Conservation (phyloP, 305 asterid genomes). For the Solanum hybrid region DNA sequence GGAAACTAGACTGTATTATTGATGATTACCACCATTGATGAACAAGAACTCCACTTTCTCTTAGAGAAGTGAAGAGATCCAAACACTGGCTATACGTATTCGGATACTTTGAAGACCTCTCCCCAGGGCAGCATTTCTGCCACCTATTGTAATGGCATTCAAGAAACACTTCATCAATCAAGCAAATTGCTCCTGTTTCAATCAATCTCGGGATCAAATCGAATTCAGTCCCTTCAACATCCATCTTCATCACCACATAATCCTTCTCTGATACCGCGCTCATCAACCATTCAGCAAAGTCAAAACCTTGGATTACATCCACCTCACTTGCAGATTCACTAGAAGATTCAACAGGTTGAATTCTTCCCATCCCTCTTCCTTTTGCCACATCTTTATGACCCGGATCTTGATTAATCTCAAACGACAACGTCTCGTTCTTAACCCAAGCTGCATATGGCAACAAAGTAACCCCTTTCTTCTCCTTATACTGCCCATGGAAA, state of each 20-base stretch:
- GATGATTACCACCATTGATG: constrained; percentile 92
- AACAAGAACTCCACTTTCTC: constrained; percentile 85
- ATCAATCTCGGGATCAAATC: constrained; percentile 76
- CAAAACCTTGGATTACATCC: constrained; percentile 76
- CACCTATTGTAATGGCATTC: constrained; percentile 94
- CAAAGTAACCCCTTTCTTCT: constrained; percentile 72
- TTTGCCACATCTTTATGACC: constrained; percentile 52
- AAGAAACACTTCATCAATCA: constrained; percentile 83
- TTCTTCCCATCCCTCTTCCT: constrained; percentile 93
- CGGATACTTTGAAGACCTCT: constrained; percentile 64
- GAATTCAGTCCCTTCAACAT: constrained; percentile 93
- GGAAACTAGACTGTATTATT: constrained; percentile 4
- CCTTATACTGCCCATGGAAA: constrained; percentile 53
- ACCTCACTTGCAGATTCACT: constrained; percentile 34
- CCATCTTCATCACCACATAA: constrained; percentile 96
- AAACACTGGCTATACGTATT: constrained; percentile 85
- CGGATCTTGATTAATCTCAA: constrained; percentile 74
- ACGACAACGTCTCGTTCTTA: constrained; percentile 61
- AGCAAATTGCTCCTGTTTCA: constrained; percentile 75
- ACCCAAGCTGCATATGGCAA: constrained; percentile 97
- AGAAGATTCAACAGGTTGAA: constrained; percentile 62
- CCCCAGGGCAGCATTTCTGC: constrained; percentile 98
- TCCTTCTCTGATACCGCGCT: constrained; percentile 51
- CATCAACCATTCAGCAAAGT: constrained; percentile 84
- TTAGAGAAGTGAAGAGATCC: constrained; percentile 65